Evolutionary conservation across 2,329 filamentous ascomycete genomes (phyloP), one percentile per base, ranked within the genome.

Genomic region (Beauveria australis): DNA sequence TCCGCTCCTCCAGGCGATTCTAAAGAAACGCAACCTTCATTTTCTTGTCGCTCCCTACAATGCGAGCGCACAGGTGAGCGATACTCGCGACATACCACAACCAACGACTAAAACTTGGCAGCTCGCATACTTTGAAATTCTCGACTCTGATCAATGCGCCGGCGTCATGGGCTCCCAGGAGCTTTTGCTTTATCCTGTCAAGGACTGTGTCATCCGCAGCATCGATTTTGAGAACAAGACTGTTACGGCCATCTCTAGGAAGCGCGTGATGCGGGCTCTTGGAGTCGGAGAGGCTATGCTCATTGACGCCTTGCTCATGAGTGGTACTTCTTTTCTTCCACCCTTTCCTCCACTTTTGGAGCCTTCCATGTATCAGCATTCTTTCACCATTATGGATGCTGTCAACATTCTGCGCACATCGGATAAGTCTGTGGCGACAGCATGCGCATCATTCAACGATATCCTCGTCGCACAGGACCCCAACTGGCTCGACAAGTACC

Each of bases 21-120:
- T 97, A 56, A 80, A 82, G 67, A 78, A 86, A 65, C 83, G 87
- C 64, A 80, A 81, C 2, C 77, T 96, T 61, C 83, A 90, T 63
- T 96, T 92, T 69, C 79, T 91, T 53, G 89, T 95, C 49, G 88
- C 93, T 14, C 93, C 93, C 1, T 96, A 91, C 77, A 92, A 89
- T 72, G 91, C 92, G 43, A 88, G 89, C 68, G 90, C 91, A 62
- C 91, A 96, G 84, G 90, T 93, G 75, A 70, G 78, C 72, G 28
- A 48, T 46, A 24, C 71, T 74, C 52, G 75, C 64, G 14, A 9
- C 47, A 18, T 12, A 41, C 18, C n/a, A 4, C 14, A 40, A 16
- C 16, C 10, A n/a, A 18, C 19, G 54, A 51, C 69, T 68, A 53
- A 68, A 64, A 26, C 24, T 43, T 47, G 4, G 19, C 67, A 92